Evolutionary conservation across 2,329 filamentous ascomycete species (phyloP).

Genomic region (Diplocarpon rosae): DNA sequence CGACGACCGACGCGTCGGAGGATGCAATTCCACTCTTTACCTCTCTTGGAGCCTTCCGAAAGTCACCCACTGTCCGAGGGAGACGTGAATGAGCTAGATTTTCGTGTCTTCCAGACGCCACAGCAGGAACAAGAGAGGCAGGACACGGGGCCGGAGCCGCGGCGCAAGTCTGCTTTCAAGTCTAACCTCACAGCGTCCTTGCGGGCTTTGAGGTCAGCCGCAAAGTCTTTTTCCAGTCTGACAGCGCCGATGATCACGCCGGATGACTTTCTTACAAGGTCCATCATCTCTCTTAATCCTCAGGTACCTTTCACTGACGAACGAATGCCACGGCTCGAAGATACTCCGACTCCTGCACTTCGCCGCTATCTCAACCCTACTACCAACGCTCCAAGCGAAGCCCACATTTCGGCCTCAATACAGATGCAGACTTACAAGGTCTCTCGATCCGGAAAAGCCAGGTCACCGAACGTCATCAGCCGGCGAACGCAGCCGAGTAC

Average conservation of each 20-base stretch:
- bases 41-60: constrained; percentile 33
- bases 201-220: constrained; percentile 50
- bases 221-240: constrained; percentile 50
- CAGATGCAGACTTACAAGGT: constrained; percentile 59
- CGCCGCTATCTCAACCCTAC: constrained; percentile 59
- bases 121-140: constrained; percentile 11
- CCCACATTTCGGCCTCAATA: constrained; percentile 47
- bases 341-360: constrained; percentile 54
- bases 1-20: constrained; percentile 35
- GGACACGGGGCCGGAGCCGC: constrained; percentile 2
- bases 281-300: constrained; percentile 56
- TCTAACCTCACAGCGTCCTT: constrained; percentile 59
- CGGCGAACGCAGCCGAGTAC: constrained; percentile 20
- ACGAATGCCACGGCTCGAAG: constrained; percentile 50
- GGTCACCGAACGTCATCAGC: constrained; percentile 30
- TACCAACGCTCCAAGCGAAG: constrained; percentile 37
- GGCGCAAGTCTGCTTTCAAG: constrained; percentile 43
- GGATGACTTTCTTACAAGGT: constrained; percentile 56
- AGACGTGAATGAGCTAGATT: constrained; percentile 37
- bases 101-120: constrained; percentile 33
- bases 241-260: constrained; percentile 53
- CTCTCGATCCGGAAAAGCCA: constrained; percentile 23
- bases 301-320: constrained; percentile 58
- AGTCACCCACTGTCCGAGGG: constrained; percentile 38
- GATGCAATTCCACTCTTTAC: constrained; percentile 45